A percentile compares a stretch with the other conserved stretches of the same genome.
Conservation (phyloP, 371 early-diverging fungal species). For the Encephalitozoon cuniculi region DNA sequence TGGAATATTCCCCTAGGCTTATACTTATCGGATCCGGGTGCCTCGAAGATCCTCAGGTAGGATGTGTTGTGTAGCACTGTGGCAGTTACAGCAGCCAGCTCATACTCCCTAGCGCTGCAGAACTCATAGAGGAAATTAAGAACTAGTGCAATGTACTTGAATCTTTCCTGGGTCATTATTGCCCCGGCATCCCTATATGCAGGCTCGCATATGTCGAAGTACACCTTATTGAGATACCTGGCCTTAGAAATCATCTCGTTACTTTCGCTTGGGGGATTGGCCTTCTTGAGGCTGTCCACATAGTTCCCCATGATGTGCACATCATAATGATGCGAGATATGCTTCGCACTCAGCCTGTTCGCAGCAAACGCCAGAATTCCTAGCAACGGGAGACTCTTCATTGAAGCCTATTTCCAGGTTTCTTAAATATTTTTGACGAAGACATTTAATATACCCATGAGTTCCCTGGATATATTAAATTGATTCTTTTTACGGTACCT, state of each 20-base stretch:
- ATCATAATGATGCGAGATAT: not conserved
- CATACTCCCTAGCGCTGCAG: not conserved
- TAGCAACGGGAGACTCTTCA: not conserved
- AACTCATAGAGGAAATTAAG: not conserved
- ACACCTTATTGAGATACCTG: not conserved
- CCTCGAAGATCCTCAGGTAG: not conserved
- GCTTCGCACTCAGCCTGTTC: not conserved
- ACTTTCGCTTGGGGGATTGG: not conserved
- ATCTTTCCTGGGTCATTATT: not conserved
- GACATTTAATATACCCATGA: not conserved
- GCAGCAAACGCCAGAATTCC: not conserved
- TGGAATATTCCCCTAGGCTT: slow-evolving; percentile 7
- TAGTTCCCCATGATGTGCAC: not conserved
- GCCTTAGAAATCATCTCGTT: not conserved
- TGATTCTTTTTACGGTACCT: too few relatives aligned
- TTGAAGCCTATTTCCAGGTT: not conserved
- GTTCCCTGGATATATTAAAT: too few relatives aligned
- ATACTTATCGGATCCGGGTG: not conserved
- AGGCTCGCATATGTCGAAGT: not conserved
- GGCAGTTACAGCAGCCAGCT: not conserved
- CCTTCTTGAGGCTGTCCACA: not conserved
- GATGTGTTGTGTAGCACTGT: not conserved
- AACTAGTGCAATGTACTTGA: not conserved
- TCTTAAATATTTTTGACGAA: not conserved
- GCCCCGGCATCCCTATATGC: not conserved